These are phyloP conservation scores for Zygosaccharomyces siamensis DNA, from an alignment of 805 yeast genomes.

Conservation along the genomic window DNA sequence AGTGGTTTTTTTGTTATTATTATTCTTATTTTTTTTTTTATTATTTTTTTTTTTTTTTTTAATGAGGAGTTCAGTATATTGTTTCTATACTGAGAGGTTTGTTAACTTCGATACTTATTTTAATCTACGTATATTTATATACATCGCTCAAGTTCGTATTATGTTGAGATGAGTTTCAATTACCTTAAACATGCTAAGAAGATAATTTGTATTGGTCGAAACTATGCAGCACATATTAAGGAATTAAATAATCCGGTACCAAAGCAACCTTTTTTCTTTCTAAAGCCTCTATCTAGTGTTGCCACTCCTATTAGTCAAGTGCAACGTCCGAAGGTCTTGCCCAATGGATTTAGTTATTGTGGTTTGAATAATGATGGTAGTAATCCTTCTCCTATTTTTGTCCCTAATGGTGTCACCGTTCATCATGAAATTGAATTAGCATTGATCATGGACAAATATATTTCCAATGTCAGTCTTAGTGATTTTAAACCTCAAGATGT, in stretches of 20 bases:
- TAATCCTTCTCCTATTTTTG: slow-evolving; percentile 65
- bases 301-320: slow-evolving; percentile 45
- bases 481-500: slow-evolving; percentile 63
- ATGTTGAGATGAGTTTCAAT: slow-evolving; percentile 40
- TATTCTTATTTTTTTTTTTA: too few species aligned
- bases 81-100: too few species aligned
- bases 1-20: too few species aligned
- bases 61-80: too few species aligned
- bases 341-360: slow-evolving; percentile 17
- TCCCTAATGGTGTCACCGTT: slow-evolving; percentile 74
- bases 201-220: slow-evolving; percentile 92
- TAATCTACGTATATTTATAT: not conserved
- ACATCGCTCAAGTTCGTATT: not conserved
- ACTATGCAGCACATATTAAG: slow-evolving; percentile 92
- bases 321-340: slow-evolving; percentile 5
- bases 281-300: slow-evolving; percentile 82
- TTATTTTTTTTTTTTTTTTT: too few species aligned
- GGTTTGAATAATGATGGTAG: slow-evolving; percentile 31
- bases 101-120: too few species aligned
- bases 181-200: slow-evolving; percentile 66
- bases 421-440: slow-evolving; percentile 96
- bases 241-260: slow-evolving; percentile 84
- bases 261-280: slow-evolving; percentile 82
- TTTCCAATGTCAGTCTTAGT: slow-evolving; percentile 52
- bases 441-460: slow-evolving; percentile 56